A percentile compares a stretch with the other conserved stretches of the same genome.
Evolutionary conservation across 2,329 filamentous ascomycete genomes (phyloP).

Genomic region (Aaosphaeria arxii): DNA sequence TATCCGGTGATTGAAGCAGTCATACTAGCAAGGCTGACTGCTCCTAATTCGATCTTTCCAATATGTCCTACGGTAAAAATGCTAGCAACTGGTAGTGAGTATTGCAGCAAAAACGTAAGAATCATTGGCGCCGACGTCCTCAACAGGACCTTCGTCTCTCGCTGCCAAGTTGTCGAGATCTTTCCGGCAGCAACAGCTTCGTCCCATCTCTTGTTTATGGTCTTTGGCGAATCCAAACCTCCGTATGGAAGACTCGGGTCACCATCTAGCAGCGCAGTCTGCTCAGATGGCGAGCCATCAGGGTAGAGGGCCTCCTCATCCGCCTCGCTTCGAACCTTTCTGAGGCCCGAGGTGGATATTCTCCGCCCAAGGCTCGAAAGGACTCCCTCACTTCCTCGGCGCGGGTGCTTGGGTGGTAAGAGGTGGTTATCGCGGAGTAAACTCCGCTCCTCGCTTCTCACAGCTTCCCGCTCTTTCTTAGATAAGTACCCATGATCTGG

Average conservation of each 20-base stretch:
- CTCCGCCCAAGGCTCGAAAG: constrained; percentile 22
- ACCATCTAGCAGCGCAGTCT: constrained; percentile 48
- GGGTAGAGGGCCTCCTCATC: constrained; percentile 29
- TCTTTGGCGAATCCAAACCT: constrained; percentile 49
- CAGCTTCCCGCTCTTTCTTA: constrained; percentile 52
- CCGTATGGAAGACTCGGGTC: constrained; percentile 42
- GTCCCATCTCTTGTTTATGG: constrained; percentile 43
- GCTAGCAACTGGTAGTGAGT: constrained; percentile 45
- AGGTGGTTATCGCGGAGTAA: constrained; percentile 59
- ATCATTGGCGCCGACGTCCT: constrained; percentile 47
- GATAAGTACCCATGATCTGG: constrained; percentile 47
- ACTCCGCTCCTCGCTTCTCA: constrained; percentile 56
- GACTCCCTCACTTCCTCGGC: constrained; percentile 28
- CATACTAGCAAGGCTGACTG: constrained; percentile 48
- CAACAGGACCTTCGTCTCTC: constrained; percentile 78
- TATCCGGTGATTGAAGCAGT: constrained; percentile 50
- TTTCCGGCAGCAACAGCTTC: constrained; percentile 76
- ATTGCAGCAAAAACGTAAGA: constrained; percentile 49
- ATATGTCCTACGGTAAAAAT: constrained; percentile 52
- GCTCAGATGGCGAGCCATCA: constrained; percentile 36
- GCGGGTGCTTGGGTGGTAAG: constrained; percentile 52
- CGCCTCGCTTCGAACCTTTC: constrained; percentile 23
- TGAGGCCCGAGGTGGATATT: constrained; percentile 26
- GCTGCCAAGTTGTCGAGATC: constrained; percentile 87
- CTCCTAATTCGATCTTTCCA: constrained; percentile 47